Base-by-base conservation (phyloP, 2,329 filamentous ascomycete genomes). In the Macrophomina phaseolina region DNA sequence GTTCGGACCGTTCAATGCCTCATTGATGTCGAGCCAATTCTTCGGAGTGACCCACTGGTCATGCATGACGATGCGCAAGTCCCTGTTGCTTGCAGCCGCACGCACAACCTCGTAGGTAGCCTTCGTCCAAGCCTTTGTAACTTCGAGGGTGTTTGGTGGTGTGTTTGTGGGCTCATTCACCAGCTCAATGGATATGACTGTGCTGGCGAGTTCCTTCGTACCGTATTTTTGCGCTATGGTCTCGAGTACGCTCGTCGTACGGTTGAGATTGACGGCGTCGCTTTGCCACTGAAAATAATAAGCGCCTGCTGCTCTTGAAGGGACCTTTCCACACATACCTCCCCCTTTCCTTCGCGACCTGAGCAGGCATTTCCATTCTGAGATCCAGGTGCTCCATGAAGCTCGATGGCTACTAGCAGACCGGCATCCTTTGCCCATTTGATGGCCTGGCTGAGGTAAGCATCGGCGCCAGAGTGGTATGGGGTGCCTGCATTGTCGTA, bases 31-130 rank as follows among this genome's bases (percentile, higher is more conserved):
- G 36, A 68, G 49, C 80, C 80, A 82, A 71, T 90, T 90, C 86
- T 87, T 91, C 5, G 80, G 81, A 49, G 78, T 81, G 0, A 86
- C 82, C 2, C 80, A 71, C 32, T 81, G 75, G 77, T 88, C 86
- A 51, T 86, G 84, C 38, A 91, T 76, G 18, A 36, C 65, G n/a
- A 63, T 63, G 77, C 75, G 79, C 36, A 89, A 80, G n/a, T 90
- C 82, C 12, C 82, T 74, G 14, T 80, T 81, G 51, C 81, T 75
- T 2, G 80, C 73, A 36, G 82, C 75, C 30, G 82, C 81, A 67
- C 80, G 88, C 3, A 84, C 83, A 67, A 87, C 82, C 79, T 70
- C 83, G 81, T 32, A 86, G 75, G 3, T 74, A 45, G 75, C 65
- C 61, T 75, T 46, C 0, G 78, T 71, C 78, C 79, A 82, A 0